Evolutionary conservation across 129 eudicot genomes (phyloP), one percentile per base, ranked within the genome.

Genomic region (Lactuca saligna): DNA sequence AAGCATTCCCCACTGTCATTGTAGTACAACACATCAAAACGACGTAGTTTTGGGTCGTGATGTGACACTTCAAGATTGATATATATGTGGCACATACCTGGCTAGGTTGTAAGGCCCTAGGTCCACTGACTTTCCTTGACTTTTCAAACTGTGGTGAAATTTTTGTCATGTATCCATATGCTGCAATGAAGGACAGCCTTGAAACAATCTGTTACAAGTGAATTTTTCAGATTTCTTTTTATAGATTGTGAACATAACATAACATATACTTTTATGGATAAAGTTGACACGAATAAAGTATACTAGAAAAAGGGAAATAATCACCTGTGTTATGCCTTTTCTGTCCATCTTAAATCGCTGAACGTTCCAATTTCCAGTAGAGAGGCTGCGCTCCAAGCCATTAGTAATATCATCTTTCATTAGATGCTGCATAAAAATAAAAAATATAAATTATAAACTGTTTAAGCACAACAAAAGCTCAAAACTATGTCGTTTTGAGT

Each of bases 51-150:
- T 46, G 49, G 2, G 51, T 5, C 9, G 49, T 42, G 13, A 6
- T 17, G 20, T 32, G 10, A 54, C 17, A 46, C 17, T 35, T 7
- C 25, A 25, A 25, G 29, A 25, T 25, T 25, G 17, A 61, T 60
- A 32, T 68, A 9, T 46, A 46, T 44, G 3, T 46, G 15, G n/a
- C n/a, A 35, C 71, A 20, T 75, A 87, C 98, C 92, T 94, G 99
- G 74, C 99, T 94, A 44, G 97, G 97, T 75, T 94, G 99, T 81
- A 94, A 83, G 17, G 99, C 99, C 84, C 99, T 85, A 41, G 99
- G 97, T 39, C 97, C 99, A 83, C 97, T 89, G 70, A 89, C 99
- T 94, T 94, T 94, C 75, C 96, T 78, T 3, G 99, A 89, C 82
- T 89, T 94, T 63, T 89, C 99, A 71, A 94, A 89, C 68, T 94